Conservation (phyloP, 768 basidiomycete genomes). For the Leccinum rimulosum region DNA sequence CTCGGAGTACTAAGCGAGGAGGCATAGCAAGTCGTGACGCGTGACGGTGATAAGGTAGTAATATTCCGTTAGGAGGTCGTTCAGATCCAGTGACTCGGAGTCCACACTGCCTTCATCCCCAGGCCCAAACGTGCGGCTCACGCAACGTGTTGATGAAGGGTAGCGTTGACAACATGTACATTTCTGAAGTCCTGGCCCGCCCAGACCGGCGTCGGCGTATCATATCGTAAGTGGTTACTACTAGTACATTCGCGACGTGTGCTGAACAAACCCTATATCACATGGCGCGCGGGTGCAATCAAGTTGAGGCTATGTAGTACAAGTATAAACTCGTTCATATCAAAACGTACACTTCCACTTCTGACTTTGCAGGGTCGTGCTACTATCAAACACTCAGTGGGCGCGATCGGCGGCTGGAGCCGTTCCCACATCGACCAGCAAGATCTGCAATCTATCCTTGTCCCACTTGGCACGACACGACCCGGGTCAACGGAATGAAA, state of each 20-base stretch:
- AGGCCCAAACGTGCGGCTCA: not conserved
- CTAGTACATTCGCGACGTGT: no score
- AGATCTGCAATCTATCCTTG: conserved; percentile 47
- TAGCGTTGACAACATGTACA: not conserved
- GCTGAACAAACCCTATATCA: not conserved
- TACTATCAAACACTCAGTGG: not conserved
- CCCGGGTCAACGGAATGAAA: not conserved
- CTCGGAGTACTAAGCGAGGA: not conserved
- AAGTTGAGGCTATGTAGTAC: not conserved
- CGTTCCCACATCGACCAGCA: conserved; percentile 40
- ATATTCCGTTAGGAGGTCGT: no score
- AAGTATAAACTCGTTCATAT: not conserved
- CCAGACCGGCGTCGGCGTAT: not conserved
- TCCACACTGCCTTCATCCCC: no score
- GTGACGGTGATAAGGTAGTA: not conserved
- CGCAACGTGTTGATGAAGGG: conserved; percentile 7
- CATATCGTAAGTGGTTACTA: not conserved
- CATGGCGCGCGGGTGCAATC: not conserved
- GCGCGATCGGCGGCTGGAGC: conserved; percentile 2
- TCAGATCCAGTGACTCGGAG: not conserved
- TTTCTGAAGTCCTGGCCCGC: not conserved
- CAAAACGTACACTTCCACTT: not conserved
- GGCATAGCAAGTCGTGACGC: no score
- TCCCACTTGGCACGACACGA: conserved; percentile 47
- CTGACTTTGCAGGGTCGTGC: not conserved